Percentiles rank a stretch among this genome's conserved stretches.
phyloP scores from a whole-genome alignment of 2,329 filamentous ascomycete species.

The Fusarium citri region DNA sequence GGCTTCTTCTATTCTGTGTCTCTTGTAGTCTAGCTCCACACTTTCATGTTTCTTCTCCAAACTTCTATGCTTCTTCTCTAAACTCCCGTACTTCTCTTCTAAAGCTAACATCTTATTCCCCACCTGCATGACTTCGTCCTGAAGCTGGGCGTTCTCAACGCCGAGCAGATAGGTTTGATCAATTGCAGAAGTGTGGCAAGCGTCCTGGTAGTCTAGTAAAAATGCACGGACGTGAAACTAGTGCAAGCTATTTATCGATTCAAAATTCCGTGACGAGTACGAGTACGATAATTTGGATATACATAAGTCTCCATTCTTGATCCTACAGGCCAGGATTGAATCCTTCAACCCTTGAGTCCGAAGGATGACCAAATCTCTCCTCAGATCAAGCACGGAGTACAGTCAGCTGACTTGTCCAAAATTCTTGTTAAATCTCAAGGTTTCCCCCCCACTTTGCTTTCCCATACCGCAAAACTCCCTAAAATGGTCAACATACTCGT shows the following conservation, averaged over 20 bases:
- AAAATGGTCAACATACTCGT: constrained; percentile 21
- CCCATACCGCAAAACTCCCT: fast-evolving
- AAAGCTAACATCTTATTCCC: too few relatives aligned
- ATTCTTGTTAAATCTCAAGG: background rate
- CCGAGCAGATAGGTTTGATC: background rate
- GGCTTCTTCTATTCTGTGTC: too few relatives aligned
- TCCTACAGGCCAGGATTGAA: background rate
- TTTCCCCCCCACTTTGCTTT: background rate
- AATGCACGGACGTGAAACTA: background rate
- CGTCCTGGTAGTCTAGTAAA: fast-evolving
- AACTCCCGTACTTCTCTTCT: too few relatives aligned
- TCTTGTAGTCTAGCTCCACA: too few relatives aligned
- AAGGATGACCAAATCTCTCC: background rate
- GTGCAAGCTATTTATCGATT: background rate
- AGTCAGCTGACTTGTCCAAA: background rate
- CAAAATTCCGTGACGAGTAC: background rate
- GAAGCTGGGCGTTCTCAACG: too few relatives aligned
- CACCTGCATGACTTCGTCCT: too few relatives aligned
- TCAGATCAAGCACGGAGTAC: background rate
- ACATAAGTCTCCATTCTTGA: background rate
- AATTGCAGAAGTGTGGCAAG: background rate
- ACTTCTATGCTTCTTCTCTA: too few relatives aligned
- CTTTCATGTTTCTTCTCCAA: too few relatives aligned
- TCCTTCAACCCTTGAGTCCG: background rate
- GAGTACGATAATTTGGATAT: constrained; percentile 2